Base-by-base conservation (phyloP, 2,329 filamentous ascomycete genomes). In the Talaromyces atroroseus region DNA sequence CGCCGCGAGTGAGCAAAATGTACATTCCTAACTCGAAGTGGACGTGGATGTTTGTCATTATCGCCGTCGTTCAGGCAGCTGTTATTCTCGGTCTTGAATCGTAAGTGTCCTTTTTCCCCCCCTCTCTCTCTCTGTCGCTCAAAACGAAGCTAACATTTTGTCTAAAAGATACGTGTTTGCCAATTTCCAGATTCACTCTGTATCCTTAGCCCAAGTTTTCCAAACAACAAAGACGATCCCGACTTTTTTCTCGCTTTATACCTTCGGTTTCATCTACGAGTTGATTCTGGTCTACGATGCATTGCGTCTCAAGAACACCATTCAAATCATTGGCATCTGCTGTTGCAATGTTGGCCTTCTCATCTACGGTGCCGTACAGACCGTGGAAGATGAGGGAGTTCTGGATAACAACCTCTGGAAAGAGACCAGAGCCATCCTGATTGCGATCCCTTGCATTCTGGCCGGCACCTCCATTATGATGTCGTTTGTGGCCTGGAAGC, bases 181-280 rank as follows among this genome's bases (percentile, higher is more conserved):
- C 61, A 84, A 85, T 65, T 97, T 96, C 74, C 90, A 96, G 71
- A 69, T 71, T 18, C 66, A 78, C 60, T 71, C 82, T 36, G 63
- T 70, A 12, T 73, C 77, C 47, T 67, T 76, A 45, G 66, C 74
- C 56, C 68, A 74, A 29, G 60, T 65, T 18, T 66, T 70, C 50
- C 76, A 70, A 49, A 74, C 78, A 50, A 74, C 78, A 49, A 78
- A 76, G 71, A 83, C 92, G 0, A 96, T 99, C 61, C 92, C 94
- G 24, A 97, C 92, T 38, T 97, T 96, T 75, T 80, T 99, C 58
- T 90, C 92, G 23, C 84, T 99, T 48, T 96, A 97, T 78, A 96
- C 96, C 71, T 96, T 99, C 72, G 94, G 90, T 59, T 97, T 95
- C 76, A 74, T 99, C 57, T 99, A 97, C 76, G 86, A 96, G 69